Evolutionary conservation across 768 basidiomycete genomes (phyloP).

Genomic region (Lenzites betulinus): DNA sequence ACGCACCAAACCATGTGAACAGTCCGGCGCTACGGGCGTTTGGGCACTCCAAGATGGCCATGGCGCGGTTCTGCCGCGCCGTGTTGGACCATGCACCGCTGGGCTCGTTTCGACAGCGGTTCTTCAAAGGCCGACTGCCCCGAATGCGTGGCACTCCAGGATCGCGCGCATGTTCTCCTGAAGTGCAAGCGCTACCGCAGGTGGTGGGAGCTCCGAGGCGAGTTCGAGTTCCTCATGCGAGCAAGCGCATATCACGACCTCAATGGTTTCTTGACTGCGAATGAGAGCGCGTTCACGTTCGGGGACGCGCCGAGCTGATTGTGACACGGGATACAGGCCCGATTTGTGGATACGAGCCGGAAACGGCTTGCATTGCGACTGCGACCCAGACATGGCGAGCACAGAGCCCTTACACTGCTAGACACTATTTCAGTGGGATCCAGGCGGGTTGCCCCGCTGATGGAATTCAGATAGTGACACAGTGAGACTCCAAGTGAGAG

Average conservation of each 20-base stretch:
- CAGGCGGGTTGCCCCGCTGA: too few relatives aligned
- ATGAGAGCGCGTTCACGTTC: slow-evolving; percentile 14
- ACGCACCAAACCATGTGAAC: not conserved
- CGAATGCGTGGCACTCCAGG: slow-evolving; percentile 1
- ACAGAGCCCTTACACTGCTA: too few relatives aligned
- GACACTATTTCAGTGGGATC: too few relatives aligned
- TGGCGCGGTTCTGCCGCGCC: slow-evolving; percentile 8
- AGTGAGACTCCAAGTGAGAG: too few relatives aligned
- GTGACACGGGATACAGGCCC: too few relatives aligned
- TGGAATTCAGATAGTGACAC: too few relatives aligned
- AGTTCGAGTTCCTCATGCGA: slow-evolving; percentile 8
- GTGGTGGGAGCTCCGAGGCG: slow-evolving; percentile 9
- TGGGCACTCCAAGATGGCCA: not conserved
- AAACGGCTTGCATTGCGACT: too few relatives aligned
- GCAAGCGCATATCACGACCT: not conserved
- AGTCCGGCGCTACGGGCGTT: not conserved
- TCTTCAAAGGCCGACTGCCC: slow-evolving; percentile 2
- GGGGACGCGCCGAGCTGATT: slow-evolving; percentile 4
- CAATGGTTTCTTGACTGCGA: not conserved
- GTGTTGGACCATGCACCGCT: not conserved
- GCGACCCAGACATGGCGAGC: too few relatives aligned
- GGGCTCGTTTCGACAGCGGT: not conserved
- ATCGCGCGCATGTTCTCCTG: slow-evolving; percentile 4
- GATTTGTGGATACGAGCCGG: too few relatives aligned
- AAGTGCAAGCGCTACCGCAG: slow-evolving; percentile 1